Percentiles rank a stretch among this genome's conserved stretches.
Evolutionary conservation across 768 basidiomycete genomes (phyloP).

Genomic region (Pleurotus cornucopiae): DNA sequence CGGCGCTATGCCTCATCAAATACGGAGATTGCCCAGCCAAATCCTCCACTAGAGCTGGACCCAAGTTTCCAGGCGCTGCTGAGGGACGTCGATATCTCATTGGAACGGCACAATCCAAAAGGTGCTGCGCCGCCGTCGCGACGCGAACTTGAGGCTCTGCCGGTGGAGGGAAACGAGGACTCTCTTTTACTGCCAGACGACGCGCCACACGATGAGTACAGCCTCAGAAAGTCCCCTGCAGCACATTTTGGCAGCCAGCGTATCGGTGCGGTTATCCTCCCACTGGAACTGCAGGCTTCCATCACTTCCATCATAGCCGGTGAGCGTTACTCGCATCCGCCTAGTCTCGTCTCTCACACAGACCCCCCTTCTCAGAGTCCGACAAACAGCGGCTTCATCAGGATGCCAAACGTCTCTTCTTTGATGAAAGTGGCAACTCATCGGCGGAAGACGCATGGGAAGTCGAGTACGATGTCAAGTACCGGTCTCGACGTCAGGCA

Average conservation of each 20-base stretch:
- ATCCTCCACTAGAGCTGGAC: slow-evolving; percentile 61
- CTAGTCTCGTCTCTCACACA: slow-evolving; percentile 10
- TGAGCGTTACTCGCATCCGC: slow-evolving; percentile 22
- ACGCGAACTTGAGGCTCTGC: slow-evolving; percentile 55
- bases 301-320: slow-evolving; percentile 68
- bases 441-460: slow-evolving; percentile 44
- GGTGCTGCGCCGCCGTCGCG: slow-evolving; percentile 17
- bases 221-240: slow-evolving; percentile 64
- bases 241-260: slow-evolving; percentile 74
- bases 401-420: slow-evolving; percentile 72
- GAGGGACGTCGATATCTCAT: slow-evolving; percentile 64
- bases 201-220: slow-evolving; percentile 16
- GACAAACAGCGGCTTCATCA: slow-evolving; percentile 62
- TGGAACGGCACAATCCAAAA: slow-evolving; percentile 34
- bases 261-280: slow-evolving; percentile 69
- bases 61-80: slow-evolving; percentile 60
- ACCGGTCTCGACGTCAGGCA: slow-evolving; percentile 57
- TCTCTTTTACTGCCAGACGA: slow-evolving; percentile 28
- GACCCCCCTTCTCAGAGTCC: slow-evolving; percentile 37
- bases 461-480: slow-evolving; percentile 48
- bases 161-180: slow-evolving; percentile 30
- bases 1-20: slow-evolving; percentile 15
- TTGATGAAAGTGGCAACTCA: slow-evolving; percentile 25
- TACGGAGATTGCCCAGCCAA: slow-evolving; percentile 37
- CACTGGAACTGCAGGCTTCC: slow-evolving; percentile 63